Conservation (phyloP, 768 basidiomycete genomes). For the Panaeolus cyanescens region DNA sequence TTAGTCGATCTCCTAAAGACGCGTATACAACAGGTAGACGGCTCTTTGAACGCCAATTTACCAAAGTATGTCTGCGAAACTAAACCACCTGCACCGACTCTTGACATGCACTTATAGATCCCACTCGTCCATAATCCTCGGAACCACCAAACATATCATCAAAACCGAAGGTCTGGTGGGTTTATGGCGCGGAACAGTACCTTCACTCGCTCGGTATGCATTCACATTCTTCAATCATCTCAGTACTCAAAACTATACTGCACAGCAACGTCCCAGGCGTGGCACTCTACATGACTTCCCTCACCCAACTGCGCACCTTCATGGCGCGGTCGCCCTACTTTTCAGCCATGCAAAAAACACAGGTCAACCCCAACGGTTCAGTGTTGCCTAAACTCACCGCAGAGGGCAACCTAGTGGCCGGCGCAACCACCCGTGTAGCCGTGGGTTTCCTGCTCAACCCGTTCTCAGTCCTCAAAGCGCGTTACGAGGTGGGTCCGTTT, state of each 20-base stretch:
- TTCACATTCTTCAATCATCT: neutral
- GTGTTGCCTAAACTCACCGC: conserved; percentile 71
- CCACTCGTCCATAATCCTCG: conserved; percentile 44
- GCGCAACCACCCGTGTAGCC: conserved; percentile 76
- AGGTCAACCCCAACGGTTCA: conserved; percentile 38
- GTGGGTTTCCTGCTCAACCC: conserved; percentile 90
- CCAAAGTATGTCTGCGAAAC: conserved; percentile 35
- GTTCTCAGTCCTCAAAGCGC: conserved; percentile 87
- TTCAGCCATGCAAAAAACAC: conserved; percentile 31
- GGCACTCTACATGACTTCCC: conserved; percentile 85
- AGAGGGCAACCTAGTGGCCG: conserved; percentile 84
- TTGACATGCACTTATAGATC: conserved; percentile 15
- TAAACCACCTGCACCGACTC: neutral
- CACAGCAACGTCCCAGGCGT: conserved; percentile 90
- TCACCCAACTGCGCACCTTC: conserved; percentile 78
- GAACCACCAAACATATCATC: conserved; percentile 59
- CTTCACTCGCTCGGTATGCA: conserved; percentile 73
- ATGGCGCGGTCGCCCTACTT: conserved; percentile 80
- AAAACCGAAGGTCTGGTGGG: conserved; percentile 64
- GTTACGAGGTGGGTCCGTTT: conserved; percentile 71
- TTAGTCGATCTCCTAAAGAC: conserved; percentile 91
- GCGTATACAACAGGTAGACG: conserved; percentile 83
- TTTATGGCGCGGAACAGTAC: conserved; percentile 87
- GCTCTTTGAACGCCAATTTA: conserved; percentile 22
- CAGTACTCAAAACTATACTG: neutral